Percentiles rank a stretch among this genome's conserved stretches.
These are phyloP conservation scores for Eucalyptus decipiens DNA, from an alignment of 345 rosid genomes.

Conservation along the genomic window DNA sequence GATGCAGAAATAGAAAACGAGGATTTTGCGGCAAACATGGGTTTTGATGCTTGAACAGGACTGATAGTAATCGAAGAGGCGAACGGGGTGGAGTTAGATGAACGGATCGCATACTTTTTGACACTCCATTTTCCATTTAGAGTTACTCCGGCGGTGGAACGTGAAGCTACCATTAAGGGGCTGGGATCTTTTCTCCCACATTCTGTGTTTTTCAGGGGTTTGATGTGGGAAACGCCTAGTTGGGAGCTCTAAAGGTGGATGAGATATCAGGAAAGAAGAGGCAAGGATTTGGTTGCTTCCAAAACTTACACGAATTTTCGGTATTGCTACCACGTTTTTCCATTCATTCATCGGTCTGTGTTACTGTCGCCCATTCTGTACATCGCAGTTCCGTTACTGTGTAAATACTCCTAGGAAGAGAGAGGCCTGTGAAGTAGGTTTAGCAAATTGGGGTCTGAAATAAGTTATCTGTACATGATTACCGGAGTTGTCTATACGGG, in stretches of 20 bases:
- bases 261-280: not conserved
- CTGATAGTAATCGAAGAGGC: not conserved
- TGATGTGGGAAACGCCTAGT: not conserved
- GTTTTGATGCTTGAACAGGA: constrained; percentile 4
- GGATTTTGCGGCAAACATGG: constrained; percentile 11
- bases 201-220: not conserved
- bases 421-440: not conserved
- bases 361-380: not conserved
- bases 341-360: not conserved
- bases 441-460: not conserved
- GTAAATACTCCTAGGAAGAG: not conserved
- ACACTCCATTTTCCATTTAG: not conserved
- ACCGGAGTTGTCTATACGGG: not conserved
- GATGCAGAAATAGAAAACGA: constrained; percentile 76
- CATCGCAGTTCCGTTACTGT: not conserved
- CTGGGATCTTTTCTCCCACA: not conserved
- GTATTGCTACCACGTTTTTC: not conserved
- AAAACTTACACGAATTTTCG: not conserved
- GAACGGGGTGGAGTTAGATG: not conserved
- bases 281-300: not conserved
- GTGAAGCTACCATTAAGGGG: not conserved
- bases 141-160: not conserved
- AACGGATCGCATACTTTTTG: not conserved
- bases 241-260: not conserved
- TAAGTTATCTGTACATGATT: not conserved